Conservation (phyloP, 2,329 filamentous ascomycete species). For the Pseudopyrenochaeta lycopersici region DNA sequence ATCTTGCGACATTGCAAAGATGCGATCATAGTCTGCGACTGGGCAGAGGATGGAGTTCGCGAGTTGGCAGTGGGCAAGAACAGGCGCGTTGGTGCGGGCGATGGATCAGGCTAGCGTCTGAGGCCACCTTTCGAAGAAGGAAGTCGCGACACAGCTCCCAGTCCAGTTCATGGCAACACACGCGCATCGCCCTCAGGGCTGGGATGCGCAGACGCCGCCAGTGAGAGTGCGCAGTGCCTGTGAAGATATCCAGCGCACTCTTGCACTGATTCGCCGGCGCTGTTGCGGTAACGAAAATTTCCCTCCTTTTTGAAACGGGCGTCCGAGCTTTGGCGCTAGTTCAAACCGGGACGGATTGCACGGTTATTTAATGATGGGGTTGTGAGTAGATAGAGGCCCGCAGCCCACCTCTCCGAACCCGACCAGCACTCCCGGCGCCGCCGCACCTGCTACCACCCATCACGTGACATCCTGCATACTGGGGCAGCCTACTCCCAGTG, state of each 20-base stretch:
- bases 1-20: neutral
- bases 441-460: slow-evolving; percentile 30
- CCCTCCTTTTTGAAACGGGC: slow-evolving; percentile 39
- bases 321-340: slow-evolving; percentile 20
- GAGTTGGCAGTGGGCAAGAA: slow-evolving; percentile 11
- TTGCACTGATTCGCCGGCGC: slow-evolving; percentile 25
- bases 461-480: slow-evolving; percentile 30
- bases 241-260: neutral
- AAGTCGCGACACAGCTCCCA: slow-evolving; percentile 21
- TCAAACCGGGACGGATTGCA: slow-evolving; percentile 15
- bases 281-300: slow-evolving; percentile 39
- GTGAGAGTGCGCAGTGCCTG: too few species aligned
- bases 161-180: slow-evolving; percentile 4
- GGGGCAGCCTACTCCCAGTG: slow-evolving; percentile 3
- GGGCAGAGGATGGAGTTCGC: neutral
- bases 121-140: slow-evolving; percentile 29
- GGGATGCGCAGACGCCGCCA: too few species aligned
- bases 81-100: slow-evolving; percentile 20
- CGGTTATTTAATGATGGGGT: slow-evolving; percentile 1
- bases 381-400: slow-evolving; percentile 32
- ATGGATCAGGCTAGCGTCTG: slow-evolving; percentile 28
- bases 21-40: slow-evolving; percentile 2
- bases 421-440: slow-evolving; percentile 37
- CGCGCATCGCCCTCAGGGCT: too few species aligned
- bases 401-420: slow-evolving; percentile 43